Percentiles rank a stretch among this genome's conserved stretches.
These are phyloP conservation scores for Cucurbita maxima DNA, from an alignment of 306 rosid species.

Conservation along the genomic window DNA sequence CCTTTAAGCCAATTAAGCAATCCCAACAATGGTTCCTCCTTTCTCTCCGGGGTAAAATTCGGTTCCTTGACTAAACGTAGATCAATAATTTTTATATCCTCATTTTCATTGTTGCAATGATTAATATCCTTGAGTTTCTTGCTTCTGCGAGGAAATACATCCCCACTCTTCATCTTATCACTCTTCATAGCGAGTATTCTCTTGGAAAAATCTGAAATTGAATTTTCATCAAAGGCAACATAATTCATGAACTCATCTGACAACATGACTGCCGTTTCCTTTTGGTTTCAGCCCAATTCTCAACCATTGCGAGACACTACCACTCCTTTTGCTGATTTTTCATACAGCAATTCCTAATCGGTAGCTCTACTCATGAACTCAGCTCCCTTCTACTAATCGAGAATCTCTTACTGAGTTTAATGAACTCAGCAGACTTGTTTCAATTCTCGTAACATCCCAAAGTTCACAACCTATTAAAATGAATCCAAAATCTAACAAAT, in stretches of 20 bases:
- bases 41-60: background rate
- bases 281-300: background rate
- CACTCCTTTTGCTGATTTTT: background rate
- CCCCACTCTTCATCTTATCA: slow-evolving; percentile 17
- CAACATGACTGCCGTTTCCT: background rate
- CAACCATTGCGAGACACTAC: background rate
- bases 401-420: background rate
- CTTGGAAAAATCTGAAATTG: slow-evolving; percentile 9
- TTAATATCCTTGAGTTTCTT: background rate
- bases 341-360: background rate
- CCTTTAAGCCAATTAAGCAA: slow-evolving; percentile 41
- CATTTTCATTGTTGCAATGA: background rate
- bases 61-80: slow-evolving; percentile 15
- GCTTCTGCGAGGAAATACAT: background rate
- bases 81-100: background rate
- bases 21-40: slow-evolving; percentile 16
- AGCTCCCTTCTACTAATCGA: background rate
- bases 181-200: background rate
- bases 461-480: background rate
- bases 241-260: slow-evolving; percentile 3
- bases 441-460: background rate
- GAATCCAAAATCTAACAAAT: slow-evolving; percentile 11
- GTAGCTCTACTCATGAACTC: background rate
- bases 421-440: slow-evolving; percentile 5
- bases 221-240: background rate